Conservation (phyloP, 345 rosid genomes). For the Eucalyptus fibrosa region DNA sequence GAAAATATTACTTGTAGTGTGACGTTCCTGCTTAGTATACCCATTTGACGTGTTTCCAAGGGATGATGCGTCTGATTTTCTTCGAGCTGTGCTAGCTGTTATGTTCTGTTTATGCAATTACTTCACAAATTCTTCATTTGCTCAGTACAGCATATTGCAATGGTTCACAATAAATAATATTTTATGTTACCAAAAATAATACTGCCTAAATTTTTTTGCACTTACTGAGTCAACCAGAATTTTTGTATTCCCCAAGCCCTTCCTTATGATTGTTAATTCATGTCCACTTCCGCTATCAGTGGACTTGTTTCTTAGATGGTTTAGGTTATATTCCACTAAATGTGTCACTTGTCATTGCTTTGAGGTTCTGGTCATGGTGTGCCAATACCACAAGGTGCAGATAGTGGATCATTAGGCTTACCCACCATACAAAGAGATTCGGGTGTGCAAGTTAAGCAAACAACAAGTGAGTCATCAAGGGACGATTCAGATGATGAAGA, state of each 20-base stretch:
- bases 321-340: background rate
- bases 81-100: background rate
- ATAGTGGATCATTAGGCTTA: conserved; percentile 22
- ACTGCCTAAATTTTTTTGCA: background rate
- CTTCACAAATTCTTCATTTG: background rate
- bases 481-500: conserved; percentile 94
- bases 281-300: background rate
- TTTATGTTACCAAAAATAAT: background rate
- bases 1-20: background rate
- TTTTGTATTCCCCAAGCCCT: background rate
- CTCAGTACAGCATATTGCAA: background rate
- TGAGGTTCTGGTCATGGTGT: conserved; percentile 18
- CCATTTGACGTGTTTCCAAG: background rate
- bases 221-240: background rate
- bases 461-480: conserved; percentile 84
- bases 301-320: background rate
- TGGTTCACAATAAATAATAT: background rate
- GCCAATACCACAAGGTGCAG: conserved; percentile 19
- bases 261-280: background rate
- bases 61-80: background rate
- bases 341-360: background rate
- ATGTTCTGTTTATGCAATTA: background rate
- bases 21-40: background rate
- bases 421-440: conserved; percentile 10
- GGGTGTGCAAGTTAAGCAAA: conserved; percentile 45